Evolutionary conservation across 1,284 basidiomycete genomes (phyloP), one percentile per base, ranked within the genome.

Genomic region (Ustilago xerochloae): DNA sequence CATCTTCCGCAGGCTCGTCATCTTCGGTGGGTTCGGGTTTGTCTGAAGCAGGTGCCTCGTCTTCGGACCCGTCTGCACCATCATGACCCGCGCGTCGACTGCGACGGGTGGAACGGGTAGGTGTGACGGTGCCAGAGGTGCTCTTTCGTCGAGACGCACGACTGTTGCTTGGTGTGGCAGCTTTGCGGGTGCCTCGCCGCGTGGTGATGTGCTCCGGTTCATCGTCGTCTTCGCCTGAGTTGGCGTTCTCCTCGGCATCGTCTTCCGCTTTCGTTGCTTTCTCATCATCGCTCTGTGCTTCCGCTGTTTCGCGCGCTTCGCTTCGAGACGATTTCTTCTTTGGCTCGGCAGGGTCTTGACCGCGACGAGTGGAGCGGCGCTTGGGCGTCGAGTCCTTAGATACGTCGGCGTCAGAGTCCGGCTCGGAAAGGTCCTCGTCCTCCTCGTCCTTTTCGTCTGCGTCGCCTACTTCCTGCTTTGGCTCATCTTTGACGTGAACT

Each of bases 141-240:
- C 61, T 69, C 48, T 63, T 54, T 35, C 66, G 66, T 16, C 46
- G 46, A 22, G 58, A 52, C 6, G 54, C 7, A 13, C 58, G 58
- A n/a, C n/a, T n/a, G 30, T 30, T 51, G 35, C 38, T 26, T 0
- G 66, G 46, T 1, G 60, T 63, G 8, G 66, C 61, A 8, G 61
- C 66, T 36, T 69, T 58, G 7, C 66, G 66, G 32, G 60, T 69
- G 33, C 66, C 66, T 6, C 66, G 48, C 22, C 66, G 56, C 4
- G 60, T 69, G 7, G 30, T 54, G n/a, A 63, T 54, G 28, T 77
- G 66, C 45, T 72, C 71, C 16, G 46, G 65, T 50, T 69, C 78
- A 30, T 77, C 79, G 68, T 58, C 64, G 54, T 69, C 80, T 72
- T 52, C 80, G 58, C 55, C 77, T 63, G 59, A 70, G 5, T 50